Conservation (phyloP, 306 rosid species). For the apple (Malus domestica) region DNA sequence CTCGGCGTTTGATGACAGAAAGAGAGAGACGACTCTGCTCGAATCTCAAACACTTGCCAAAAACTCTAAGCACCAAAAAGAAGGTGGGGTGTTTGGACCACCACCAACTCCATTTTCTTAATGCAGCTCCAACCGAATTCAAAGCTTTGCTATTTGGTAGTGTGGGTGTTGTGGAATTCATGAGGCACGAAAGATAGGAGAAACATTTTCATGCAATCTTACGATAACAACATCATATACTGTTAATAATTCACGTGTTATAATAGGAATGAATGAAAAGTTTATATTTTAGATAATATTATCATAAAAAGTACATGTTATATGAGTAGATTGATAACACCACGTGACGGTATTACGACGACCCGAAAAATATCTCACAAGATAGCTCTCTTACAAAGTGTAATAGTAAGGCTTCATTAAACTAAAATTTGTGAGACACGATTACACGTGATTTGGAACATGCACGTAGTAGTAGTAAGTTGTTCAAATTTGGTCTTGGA, state of each 20-base stretch:
- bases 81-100: slow-evolving; percentile 21
- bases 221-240: fast-evolving
- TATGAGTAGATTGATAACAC: not conserved
- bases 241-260: not conserved
- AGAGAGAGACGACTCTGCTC: slow-evolving; percentile 1
- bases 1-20: slow-evolving; percentile 7
- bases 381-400: slow-evolving; percentile 7
- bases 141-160: not conserved
- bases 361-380: not conserved
- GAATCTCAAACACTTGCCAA: slow-evolving; percentile 19
- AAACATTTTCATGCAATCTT: not conserved
- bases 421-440: slow-evolving; percentile 8
- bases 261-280: fast-evolving
- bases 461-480: not conserved
- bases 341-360: no score
- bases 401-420: slow-evolving; percentile 15
- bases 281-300: not conserved
- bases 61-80: slow-evolving; percentile 8
- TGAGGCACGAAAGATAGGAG: not conserved
- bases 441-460: slow-evolving; percentile 26
- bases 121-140: slow-evolving; percentile 12
- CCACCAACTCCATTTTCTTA: not conserved
- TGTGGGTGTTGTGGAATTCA: not conserved
- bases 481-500: slow-evolving; percentile 12
- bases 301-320: not conserved